A percentile compares a stretch with the other conserved stretches of the same genome.
phyloP scores from a whole-genome alignment of 345 rosid genomes.

The Arabidopsis thaliana region TAIR10.1 NC_003070.9:2632001-2632500 shows the following conservation, averaged over 20 bases:
- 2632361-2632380: conserved; percentile 19
- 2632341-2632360: conserved; percentile 64
- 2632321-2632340: conserved; percentile 73
- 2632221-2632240: neutral
- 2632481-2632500: no score
- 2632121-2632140: neutral
- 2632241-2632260: conserved; percentile 15
- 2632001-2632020: conserved; percentile 96
- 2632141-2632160: no score
- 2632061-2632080: conserved; percentile 98
- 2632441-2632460: neutral
- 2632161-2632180: neutral
- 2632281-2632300: conserved; percentile 93
- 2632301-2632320: conserved; percentile 99
- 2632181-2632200: neutral
- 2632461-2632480: neutral
- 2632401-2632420: neutral
- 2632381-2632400: conserved; percentile 17
- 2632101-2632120: neutral
- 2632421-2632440: conserved; percentile 11
- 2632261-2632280: conserved; percentile 87
- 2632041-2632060: conserved; percentile 96
- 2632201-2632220: neutral
- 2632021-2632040: conserved; percentile 81
- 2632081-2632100: conserved; percentile 74